phyloP scores from a whole-genome alignment of 2,329 filamentous ascomycete species.

The Seiridium unicorne region DNA sequence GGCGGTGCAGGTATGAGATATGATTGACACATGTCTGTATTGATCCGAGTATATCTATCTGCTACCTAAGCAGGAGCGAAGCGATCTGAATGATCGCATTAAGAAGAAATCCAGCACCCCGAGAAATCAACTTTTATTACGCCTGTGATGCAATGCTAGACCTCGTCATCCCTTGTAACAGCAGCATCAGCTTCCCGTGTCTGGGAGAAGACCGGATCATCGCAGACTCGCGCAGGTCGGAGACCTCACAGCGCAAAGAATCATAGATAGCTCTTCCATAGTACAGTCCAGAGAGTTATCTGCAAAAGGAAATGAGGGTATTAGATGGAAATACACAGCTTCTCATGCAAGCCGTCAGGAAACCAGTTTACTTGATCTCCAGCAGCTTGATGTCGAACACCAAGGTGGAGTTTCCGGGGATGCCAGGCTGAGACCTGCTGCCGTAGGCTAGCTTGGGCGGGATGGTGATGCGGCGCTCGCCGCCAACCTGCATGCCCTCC shows the following conservation, averaged over 20 bases:
- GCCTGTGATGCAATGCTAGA: conserved; percentile 50
- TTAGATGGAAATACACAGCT: neutral
- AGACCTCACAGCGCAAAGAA: conserved; percentile 40
- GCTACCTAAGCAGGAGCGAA: conserved; percentile 14
- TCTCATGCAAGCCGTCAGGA: neutral
- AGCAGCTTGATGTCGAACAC: conserved; percentile 89
- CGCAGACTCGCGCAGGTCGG: conserved; percentile 44
- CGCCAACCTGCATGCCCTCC: conserved; percentile 86
- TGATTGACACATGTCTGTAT: neutral
- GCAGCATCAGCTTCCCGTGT: conserved; percentile 35
- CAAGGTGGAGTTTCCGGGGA: conserved; percentile 87
- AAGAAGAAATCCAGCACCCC: conserved; percentile 22
- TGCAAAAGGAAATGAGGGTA: conserved; percentile 15
- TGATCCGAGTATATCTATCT: conserved; percentile 13
- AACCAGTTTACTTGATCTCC: conserved; percentile 69
- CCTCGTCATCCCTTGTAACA: conserved; percentile 48
- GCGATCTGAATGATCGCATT: conserved; percentile 16
- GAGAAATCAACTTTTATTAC: conserved; percentile 35
- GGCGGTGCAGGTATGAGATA: neutral
- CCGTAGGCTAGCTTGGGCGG: conserved; percentile 88
- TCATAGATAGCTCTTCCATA: conserved; percentile 8
- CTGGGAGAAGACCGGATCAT: conserved; percentile 32
- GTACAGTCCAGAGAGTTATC: conserved; percentile 27
- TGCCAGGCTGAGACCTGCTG: conserved; percentile 76
- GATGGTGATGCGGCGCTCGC: conserved; percentile 89